Evolutionary conservation across 2,329 filamentous ascomycete genomes (phyloP).

Genomic region (Leptographium wingfieldii): DNA sequence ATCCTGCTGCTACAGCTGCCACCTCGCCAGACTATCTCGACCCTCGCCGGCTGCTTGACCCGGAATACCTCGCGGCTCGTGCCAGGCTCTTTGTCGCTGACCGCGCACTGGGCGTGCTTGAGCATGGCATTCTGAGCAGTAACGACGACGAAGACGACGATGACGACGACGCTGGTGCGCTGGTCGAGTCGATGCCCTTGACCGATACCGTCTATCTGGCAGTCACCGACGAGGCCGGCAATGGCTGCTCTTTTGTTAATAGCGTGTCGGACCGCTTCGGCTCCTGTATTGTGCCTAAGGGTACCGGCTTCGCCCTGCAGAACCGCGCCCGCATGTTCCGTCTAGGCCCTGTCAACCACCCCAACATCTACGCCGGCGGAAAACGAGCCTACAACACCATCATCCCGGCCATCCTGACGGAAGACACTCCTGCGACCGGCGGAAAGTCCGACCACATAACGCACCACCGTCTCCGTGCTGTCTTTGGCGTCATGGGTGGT

Average conservation of each 20-base stretch:
- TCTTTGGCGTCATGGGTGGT: conserved; percentile 76
- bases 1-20: conserved; percentile 48
- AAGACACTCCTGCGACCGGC: conserved; percentile 19
- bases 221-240: conserved; percentile 67
- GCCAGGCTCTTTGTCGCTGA: conserved; percentile 43
- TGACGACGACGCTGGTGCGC: not conserved
- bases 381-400: conserved; percentile 95
- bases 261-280: conserved; percentile 83
- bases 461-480: conserved; percentile 20
- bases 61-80: conserved; percentile 58
- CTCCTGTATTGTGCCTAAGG: conserved; percentile 69
- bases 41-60: conserved; percentile 42
- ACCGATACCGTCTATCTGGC: conserved; percentile 92
- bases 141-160: not conserved
- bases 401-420: conserved; percentile 80
- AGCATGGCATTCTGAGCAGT: not conserved
- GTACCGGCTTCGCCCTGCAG: conserved; percentile 82
- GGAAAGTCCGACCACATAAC: not conserved
- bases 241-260: conserved; percentile 91
- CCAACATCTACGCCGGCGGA: conserved; percentile 63
- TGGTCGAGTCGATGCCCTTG: conserved; percentile 26
- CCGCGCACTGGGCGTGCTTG: conserved; percentile 37
- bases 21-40: not conserved
- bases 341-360: conserved; percentile 50
- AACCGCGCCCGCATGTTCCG: conserved; percentile 82